Base-by-base conservation (phyloP, 805 yeast species). In the Wickerhamomyces ciferrii region DNA sequence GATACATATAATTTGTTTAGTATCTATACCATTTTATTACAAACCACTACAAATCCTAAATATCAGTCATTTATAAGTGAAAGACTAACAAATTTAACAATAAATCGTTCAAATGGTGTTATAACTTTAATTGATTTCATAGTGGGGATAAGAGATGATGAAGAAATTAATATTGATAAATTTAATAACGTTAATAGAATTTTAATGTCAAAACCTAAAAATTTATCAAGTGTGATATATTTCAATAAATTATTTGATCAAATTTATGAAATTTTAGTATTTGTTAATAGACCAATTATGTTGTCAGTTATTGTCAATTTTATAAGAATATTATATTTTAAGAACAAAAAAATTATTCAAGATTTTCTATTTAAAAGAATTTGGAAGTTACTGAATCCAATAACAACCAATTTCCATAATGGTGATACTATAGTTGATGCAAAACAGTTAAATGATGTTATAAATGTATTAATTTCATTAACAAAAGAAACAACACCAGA, bases 71-170 rank as follows among this genome's bases (percentile, higher is more conserved):
- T 73, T 47, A 69, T 87, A 4, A 62, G 83, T 42, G 49, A 64
- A 0, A 69, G 74, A 42, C 68, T 92, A 4, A 75, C 84, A 0
- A 49, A 61, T 3, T 63, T 88, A 24, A 84, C 86, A 1, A 60
- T 78, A 19, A 62, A 72, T 39, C 73, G 95, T 21, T 62, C 74
- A 1, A 83, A 84, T 56, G 97, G 98, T 0, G 79, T 94, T 2
- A 65, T 77, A 25, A 74, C 90, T 2, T 64, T 92, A 43, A 72
- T 90, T 25, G 97, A 92, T 62, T 80, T 87, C 51, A 71, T 87
- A 0, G 69, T 86, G 14, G 96, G 96, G 0, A 69, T 87, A 23
- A 70, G 96, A 47, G 95, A 88, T 38, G 72, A 74, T 45, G 92
- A 84, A 46, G 81, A 79, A 13, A 64, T 89, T 14, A 82, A 81